A percentile compares a stretch with the other conserved stretches of the same genome.
Conservation (phyloP, 371 early-diverging fungal species). For the Parasitella parasitica region DNA sequence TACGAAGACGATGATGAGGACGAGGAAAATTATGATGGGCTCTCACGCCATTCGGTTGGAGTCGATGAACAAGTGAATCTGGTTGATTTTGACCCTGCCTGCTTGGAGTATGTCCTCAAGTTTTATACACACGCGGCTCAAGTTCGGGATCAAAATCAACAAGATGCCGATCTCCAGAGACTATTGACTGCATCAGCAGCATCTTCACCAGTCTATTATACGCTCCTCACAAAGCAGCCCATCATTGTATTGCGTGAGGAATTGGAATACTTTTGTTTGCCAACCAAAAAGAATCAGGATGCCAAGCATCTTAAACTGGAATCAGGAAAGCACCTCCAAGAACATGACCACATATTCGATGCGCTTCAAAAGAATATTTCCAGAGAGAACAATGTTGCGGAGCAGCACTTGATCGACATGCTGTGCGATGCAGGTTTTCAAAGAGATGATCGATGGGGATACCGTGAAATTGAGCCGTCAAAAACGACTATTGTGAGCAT, state of each 20-base stretch:
- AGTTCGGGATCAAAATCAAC: slow-evolving; percentile 22
- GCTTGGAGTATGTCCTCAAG: slow-evolving; percentile 61
- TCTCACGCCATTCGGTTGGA: slow-evolving; percentile 53
- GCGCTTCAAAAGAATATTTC: slow-evolving; percentile 75
- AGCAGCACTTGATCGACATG: slow-evolving; percentile 86
- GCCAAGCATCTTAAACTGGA: slow-evolving; percentile 56
- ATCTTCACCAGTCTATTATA: slow-evolving; percentile 48
- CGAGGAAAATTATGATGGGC: slow-evolving; percentile 45
- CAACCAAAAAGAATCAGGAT: slow-evolving; percentile 30
- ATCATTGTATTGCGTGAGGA: slow-evolving; percentile 67
- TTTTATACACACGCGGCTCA: slow-evolving; percentile 46
- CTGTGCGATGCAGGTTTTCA: slow-evolving; percentile 82
- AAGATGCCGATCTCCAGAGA: slow-evolving; percentile 23
- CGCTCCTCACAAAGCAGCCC: slow-evolving; percentile 69
- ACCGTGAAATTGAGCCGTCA: slow-evolving; percentile 71
- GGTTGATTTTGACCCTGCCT: slow-evolving; percentile 68
- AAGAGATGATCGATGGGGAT: slow-evolving; percentile 76
- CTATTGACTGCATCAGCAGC: slow-evolving; percentile 21
- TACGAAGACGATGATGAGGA: slow-evolving; percentile 46
- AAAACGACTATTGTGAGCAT: slow-evolving; percentile 71
- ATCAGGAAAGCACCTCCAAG: slow-evolving; percentile 63
- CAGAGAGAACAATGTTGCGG: slow-evolving; percentile 73
- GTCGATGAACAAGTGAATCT: slow-evolving; percentile 56
- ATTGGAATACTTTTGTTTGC: slow-evolving; percentile 61
- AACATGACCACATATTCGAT: slow-evolving; percentile 72